Base-by-base conservation (phyloP, 495 filamentous ascomycete species). In the Penicillium tannophilum region DNA sequence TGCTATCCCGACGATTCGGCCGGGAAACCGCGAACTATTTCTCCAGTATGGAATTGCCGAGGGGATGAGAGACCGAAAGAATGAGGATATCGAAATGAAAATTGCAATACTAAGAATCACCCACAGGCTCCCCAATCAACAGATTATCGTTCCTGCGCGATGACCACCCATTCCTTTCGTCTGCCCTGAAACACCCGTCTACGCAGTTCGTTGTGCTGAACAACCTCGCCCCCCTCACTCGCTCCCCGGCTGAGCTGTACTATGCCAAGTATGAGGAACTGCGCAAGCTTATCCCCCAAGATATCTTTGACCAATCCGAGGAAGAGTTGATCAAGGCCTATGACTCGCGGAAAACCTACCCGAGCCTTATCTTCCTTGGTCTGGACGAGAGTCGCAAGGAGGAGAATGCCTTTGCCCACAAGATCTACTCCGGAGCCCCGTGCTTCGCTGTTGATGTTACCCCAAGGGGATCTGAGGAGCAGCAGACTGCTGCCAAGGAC, bases 11-110 rank as follows among this genome's bases (percentile, higher is more conserved):
- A 48, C 94, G 90, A 59, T 97, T 96, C 72, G 94, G 94, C 65
- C 87, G 81, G 63, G 94, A 98, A 76, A 86, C 91, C 12, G 86
- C 88, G 63, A 98, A 98, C 77, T 98, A 98, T 82, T 98, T 97
- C 79, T 89, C 91, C 57, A 91, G 92, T 82, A 74, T 42, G 69
- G 45, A 17, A 24, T 28, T 35, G 42, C 56, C n/a, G 31, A 55
- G 35, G 49, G 39, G 33, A 41, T 24, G 47, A 52, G 3, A 26
- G 14, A 28, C 28, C 28, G 28, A 52, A 17, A 31, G 14, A 23
- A 12, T 20, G 42, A 33, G 5, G 45, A 23, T 20, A 39, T 20
- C 16, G 56, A 60, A 64, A 42, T 57, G 33, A 35, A 42, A 10
- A 16, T 23, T 9, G 39, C 48, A 41, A 9, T 41, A 35, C 48